Base-by-base conservation (phyloP, 345 rosid genomes). In the Hevea brasiliensis region DNA sequence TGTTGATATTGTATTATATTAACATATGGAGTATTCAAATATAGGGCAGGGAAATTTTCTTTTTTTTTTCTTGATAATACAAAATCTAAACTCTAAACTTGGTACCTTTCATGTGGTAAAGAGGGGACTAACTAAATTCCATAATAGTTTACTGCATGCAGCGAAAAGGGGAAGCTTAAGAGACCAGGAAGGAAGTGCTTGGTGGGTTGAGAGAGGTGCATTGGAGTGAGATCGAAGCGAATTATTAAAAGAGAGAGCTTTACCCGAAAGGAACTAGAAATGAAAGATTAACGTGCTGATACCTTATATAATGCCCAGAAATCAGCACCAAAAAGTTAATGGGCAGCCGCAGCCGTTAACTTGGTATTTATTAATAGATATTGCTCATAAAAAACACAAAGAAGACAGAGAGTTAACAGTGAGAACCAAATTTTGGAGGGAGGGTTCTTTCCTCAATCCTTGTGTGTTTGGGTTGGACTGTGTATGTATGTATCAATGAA, bases 261-360 rank as follows among this genome's bases (percentile, higher is more conserved):
- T 35, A 65, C 44, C 71, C 8, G 32, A 73, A 44, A 6, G 12
- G 6, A 44, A 55, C 72, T 4, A 48, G 15, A 59, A 74, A 37
- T 55, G 50, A 73, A 24, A 54, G 35, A 70, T 77, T 41, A 72
- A 80, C 68, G 15, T 54, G 13, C 17, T 50, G 3, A 32, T 32
- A 32, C 84, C 81, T 81, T 65, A 42, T 35, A 51, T 32, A 56
- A 53, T 42, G 81, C 65, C 79, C 72, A 23, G n/a, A 76, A 71
- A 21, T 37, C 76, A 40, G 74, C 74, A 55, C 76, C 63, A n/a
- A 68, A 67, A 57, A 18, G 35, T 7, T 68, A 47, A 67, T 35
- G 56, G 17, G 3, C 32, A 17, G 5, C 2, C 51, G 14, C 53
- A 61, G 18, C 53, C n/a, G n/a, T n/a, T n/a, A n/a, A n/a, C n/a